Evolutionary conservation across 2,329 filamentous ascomycete genomes (phyloP).

Genomic region (Colletotrichum sidae): DNA sequence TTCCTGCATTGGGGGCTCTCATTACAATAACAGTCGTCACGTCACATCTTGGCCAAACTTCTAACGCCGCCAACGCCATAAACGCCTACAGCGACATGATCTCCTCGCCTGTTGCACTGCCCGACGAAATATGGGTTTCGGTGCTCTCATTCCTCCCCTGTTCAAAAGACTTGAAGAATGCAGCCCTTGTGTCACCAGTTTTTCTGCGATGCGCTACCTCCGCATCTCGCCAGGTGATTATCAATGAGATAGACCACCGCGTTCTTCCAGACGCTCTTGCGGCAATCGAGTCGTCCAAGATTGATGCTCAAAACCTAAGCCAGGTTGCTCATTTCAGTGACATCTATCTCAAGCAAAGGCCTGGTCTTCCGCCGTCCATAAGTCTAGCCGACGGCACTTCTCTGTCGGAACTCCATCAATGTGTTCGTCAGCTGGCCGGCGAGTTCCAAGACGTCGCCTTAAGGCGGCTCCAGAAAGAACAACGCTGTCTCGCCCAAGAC

Average conservation of each 20-base stretch:
- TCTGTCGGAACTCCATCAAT: conserved; percentile 10
- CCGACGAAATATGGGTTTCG: conserved; percentile 32
- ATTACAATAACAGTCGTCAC: too few relatives aligned
- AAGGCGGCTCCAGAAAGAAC: conserved; percentile 17
- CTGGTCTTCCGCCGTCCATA: conserved; percentile 13
- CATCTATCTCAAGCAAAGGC: conserved; percentile 21
- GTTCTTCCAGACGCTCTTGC: conserved; percentile 18
- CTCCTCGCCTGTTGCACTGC: neutral
- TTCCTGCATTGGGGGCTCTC: too few relatives aligned
- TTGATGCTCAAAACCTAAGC: conserved; percentile 4
- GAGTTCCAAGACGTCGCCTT: conserved; percentile 20
- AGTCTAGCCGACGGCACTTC: conserved; percentile 17
- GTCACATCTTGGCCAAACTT: too few relatives aligned
- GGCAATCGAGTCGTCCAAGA: conserved; percentile 19
- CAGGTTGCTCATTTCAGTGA: conserved; percentile 22
- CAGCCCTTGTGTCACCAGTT: conserved; percentile 21
- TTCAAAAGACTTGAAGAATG: conserved; percentile 20
- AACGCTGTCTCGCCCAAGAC: conserved; percentile 23
- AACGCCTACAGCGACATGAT: too few relatives aligned
- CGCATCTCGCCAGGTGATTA: conserved; percentile 28
- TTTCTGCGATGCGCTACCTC: conserved; percentile 30
- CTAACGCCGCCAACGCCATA: too few relatives aligned
- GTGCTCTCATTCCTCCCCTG: conserved; percentile 22
- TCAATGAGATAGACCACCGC: conserved; percentile 23
- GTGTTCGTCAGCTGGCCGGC: conserved; percentile 10